Evolutionary conservation across 495 filamentous ascomycete genomes (phyloP), one percentile per base, ranked within the genome.

Genomic region (Neurospora pannonica): DNA sequence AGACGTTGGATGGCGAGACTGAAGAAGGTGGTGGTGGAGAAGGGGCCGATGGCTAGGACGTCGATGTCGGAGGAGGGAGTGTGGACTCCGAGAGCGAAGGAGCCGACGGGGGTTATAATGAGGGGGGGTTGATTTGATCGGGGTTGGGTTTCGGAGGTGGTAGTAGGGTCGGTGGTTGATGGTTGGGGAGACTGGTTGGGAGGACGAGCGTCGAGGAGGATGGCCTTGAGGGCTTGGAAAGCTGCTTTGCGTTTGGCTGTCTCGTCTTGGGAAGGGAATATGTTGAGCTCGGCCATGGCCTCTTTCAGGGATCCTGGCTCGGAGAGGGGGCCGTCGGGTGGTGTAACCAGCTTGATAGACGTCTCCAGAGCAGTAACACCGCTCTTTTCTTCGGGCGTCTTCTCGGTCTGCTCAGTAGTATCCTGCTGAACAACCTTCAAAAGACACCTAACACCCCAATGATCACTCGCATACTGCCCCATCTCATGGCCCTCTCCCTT

Each of bases 51-150:
- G 75, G 83, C 88, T 28, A 90, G 80, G 74, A 88, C 87, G 77
- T 91, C 87, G 2, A 90, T 85, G 75, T 90, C 88, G 2, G 89
- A 90, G 9, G 81, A 62, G 11, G 82, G 54, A 21, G 86, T 86
- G 84, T 88, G 90, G 36, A 89, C 85, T 5, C 83, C 87, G 36
- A 90, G 82, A n/a, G 83, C 84, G 75, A 89, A 90, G 34, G 88
- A 89, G 0, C 89, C 89, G n/a, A 90, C 87, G 4, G 89, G 86
- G 15, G 84, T 80, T 10, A 90, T 70, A 17, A 88, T 78, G 36
- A 89, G 81, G 4, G 82, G 72, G 28, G 85, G 76, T 3, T 81
- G 78, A 17, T 74, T 74, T 0, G 42, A 21, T 36, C 70, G 28
- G 5, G 4, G 11, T 28, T 28, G 24, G n/a, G 43, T 24, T 28